Evolutionary conservation across 352 stramenopile species (phyloP).

Genomic region (Pythium coloratum): DNA sequence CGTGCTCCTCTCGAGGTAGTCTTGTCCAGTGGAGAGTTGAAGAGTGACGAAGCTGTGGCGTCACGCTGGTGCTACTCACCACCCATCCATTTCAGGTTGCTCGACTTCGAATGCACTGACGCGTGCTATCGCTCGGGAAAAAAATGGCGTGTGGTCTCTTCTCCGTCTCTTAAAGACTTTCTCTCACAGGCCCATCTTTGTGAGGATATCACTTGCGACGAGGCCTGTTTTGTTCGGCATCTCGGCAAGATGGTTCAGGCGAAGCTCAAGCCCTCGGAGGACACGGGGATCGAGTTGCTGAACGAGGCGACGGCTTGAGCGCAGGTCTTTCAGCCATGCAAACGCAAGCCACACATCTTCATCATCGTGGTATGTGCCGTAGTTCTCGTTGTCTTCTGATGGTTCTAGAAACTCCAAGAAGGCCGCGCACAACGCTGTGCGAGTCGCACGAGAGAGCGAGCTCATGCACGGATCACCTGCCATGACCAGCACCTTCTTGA

Average conservation of each 20-base stretch:
- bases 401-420: constrained; percentile 50
- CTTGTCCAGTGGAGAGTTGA: no score
- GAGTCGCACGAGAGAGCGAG: constrained; percentile 33
- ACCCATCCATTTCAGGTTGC: no score
- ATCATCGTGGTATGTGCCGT: background rate
- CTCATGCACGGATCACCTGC: constrained; percentile 35
- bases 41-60: no score
- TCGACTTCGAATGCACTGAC: no score
- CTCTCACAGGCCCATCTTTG: constrained; percentile 31
- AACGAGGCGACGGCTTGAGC: constrained; percentile 7
- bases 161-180: background rate
- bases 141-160: no score
- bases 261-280: constrained; percentile 32
- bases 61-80: no score
- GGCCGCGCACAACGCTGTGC: constrained; percentile 53
- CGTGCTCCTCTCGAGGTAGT: no score
- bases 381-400: background rate
- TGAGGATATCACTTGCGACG: constrained; percentile 40
- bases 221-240: constrained; percentile 35
- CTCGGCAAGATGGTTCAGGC: constrained; percentile 31
- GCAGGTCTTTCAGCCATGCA: constrained; percentile 45
- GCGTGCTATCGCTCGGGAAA: no score
- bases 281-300: constrained; percentile 45
- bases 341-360: constrained; percentile 47
- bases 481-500: constrained; percentile 39